Percentiles rank a stretch among this genome's conserved stretches.
Evolutionary conservation across 495 filamentous ascomycete species (phyloP).

Genomic region (Podospora comata): DNA sequence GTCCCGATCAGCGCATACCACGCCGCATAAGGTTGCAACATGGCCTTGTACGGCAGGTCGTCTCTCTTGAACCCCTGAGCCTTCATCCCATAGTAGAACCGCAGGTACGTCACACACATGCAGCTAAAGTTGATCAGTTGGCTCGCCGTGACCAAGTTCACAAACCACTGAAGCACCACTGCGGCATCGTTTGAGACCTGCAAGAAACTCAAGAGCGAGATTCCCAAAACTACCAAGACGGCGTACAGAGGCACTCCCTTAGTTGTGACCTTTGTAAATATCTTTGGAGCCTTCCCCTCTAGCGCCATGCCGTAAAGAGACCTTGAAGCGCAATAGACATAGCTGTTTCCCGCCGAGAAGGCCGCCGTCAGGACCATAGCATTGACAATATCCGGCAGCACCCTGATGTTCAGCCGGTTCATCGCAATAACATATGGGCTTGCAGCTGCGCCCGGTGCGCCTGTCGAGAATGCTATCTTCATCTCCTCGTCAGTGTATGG

Average conservation of each 20-base stretch:
- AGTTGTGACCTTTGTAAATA: slow-evolving; percentile 61
- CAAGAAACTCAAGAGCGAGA: slow-evolving; percentile 67
- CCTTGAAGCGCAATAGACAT: slow-evolving; percentile 76
- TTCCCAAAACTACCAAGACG: slow-evolving; percentile 58
- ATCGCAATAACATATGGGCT: slow-evolving; percentile 87
- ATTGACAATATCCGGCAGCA: slow-evolving; percentile 77
- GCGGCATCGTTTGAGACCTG: slow-evolving; percentile 66
- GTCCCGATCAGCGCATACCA: slow-evolving; percentile 62
- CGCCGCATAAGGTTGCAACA: slow-evolving; percentile 66
- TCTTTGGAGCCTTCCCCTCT: slow-evolving; percentile 60
- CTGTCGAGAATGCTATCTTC: slow-evolving; percentile 49
- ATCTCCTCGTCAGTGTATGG: slow-evolving; percentile 56
- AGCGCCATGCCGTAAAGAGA: slow-evolving; percentile 71
- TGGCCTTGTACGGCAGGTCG: slow-evolving; percentile 62
- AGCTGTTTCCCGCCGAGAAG: slow-evolving; percentile 82
- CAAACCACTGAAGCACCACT: slow-evolving; percentile 72
- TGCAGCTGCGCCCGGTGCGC: slow-evolving; percentile 60
- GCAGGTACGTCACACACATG: slow-evolving; percentile 66
- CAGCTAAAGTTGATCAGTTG: slow-evolving; percentile 77
- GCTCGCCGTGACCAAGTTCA: slow-evolving; percentile 65
- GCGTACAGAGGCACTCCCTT: slow-evolving; percentile 60
- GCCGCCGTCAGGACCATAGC: slow-evolving; percentile 70
- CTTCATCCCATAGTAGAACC: slow-evolving; percentile 65
- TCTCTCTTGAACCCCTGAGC: slow-evolving; percentile 65
- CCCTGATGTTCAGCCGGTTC: slow-evolving; percentile 63